These are phyloP conservation scores for Obelidium mucronatum DNA, from an alignment of 192 early-diverging fungal genomes.

Conservation along the genomic window DNA sequence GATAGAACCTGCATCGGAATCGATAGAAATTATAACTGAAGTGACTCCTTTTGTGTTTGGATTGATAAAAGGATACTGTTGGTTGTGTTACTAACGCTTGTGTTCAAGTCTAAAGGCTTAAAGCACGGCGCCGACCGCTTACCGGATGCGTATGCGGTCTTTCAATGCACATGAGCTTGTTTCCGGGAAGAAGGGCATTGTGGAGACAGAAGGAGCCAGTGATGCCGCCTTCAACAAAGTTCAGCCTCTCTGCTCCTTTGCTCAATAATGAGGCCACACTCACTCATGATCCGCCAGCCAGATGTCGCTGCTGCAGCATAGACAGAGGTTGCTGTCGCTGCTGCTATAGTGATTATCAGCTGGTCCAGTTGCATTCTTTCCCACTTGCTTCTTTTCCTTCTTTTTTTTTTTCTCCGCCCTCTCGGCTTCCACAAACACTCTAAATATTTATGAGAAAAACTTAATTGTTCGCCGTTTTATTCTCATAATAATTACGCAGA, in stretches of 20 bases:
- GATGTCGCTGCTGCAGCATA: neutral
- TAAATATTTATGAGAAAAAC: too few relatives aligned
- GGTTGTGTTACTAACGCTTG: neutral
- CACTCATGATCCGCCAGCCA: conserved; percentile 11
- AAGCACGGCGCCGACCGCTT: too few relatives aligned
- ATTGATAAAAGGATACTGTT: conserved; percentile 24
- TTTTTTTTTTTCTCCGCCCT: too few relatives aligned
- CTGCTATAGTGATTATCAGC: neutral
- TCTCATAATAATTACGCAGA: too few relatives aligned
- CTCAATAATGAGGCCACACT: neutral
- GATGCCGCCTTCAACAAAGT: conserved; percentile 2
- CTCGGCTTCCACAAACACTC: too few relatives aligned
- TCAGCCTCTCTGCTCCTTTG: neutral
- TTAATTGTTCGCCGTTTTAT: too few relatives aligned
- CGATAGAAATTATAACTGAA: conserved; percentile 10
- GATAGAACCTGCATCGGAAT: conserved; percentile 21
- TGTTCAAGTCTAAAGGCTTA: neutral
- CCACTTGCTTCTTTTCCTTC: too few relatives aligned
- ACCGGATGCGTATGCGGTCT: conserved; percentile 39
- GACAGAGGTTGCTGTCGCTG: neutral
- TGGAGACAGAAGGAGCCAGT: conserved; percentile 38
- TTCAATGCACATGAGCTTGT: conserved; percentile 35
- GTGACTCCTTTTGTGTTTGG: conserved; percentile 30
- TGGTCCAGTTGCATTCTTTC: too few relatives aligned
- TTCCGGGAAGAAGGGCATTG: conserved; percentile 29